Base-by-base conservation (phyloP, 495 filamentous ascomycete species). In the Aspergillus asperescens region DNA sequence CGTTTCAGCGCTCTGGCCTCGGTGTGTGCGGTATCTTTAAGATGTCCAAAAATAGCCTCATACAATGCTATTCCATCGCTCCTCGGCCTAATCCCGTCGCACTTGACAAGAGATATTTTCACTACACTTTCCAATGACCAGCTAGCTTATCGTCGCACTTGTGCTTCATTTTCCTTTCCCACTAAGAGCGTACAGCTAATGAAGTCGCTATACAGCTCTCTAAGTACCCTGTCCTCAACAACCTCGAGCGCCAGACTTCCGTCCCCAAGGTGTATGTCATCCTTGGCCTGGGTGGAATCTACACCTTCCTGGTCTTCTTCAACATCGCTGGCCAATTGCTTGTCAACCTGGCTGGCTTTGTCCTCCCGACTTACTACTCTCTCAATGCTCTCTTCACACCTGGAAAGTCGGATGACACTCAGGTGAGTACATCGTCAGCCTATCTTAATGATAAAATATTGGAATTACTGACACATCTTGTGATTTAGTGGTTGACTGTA, bases 221-320 rank as follows among this genome's bases (percentile, higher is more conserved):
- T 65, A 95, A 95, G 73, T 97, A 99, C 78, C 89, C 88, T 50
- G 71, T 80, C 63, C 85, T 99, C 66, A 91, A 88, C 81, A 94
- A 97, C 76, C 82, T 99, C 57, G 94, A 99, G 84, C 89, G 87
- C 73, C 89, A 95, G 75, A 93, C 89, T 56, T 86, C 83, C 19
- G 83, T 96, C 40, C 93, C 93, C 56, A 99, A 99, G 80, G 89
- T 92, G 68, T 97, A 99, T 64, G 89, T 83, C 58, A 81, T 95
- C 73, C 86, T 96, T 42, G 93, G 93, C 58, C 70, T 96, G 10
- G 73, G 67, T 41, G 85, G 83, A 42, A 77, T 95, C 61, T 99
- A 99, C 80, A 90, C 95, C 80, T 96, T 96, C 81, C 81, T 99
- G 15, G 88, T 97, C 73, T 86, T 97, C 80, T 94, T 99, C 81